Evolutionary conservation across 225 moss, liverwort and hornwort species (phyloP).

Genomic region (Pseudoscleropodium purum): DNA sequence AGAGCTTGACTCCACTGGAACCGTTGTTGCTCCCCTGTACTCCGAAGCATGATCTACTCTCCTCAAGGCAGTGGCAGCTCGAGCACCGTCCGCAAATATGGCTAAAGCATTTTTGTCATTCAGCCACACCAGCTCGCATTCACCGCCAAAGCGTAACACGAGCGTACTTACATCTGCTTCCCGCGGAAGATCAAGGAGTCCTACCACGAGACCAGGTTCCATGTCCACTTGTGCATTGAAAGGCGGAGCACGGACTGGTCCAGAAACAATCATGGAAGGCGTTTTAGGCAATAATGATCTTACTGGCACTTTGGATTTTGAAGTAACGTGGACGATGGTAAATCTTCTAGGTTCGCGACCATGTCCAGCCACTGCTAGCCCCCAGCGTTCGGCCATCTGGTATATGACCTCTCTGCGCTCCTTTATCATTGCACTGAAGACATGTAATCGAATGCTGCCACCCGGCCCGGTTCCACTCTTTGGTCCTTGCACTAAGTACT

Average conservation of each 20-base stretch:
- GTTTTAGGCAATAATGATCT: conserved; percentile 57
- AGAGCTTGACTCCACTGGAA: conserved; percentile 45
- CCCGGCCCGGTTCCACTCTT: conserved; percentile 39
- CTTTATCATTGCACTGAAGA: conserved; percentile 69
- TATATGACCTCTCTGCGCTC: conserved; percentile 76
- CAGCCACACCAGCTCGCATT: conserved; percentile 96
- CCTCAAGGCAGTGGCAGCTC: conserved; percentile 82
- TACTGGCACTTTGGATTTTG: conserved; percentile 76
- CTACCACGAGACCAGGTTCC: conserved; percentile 82
- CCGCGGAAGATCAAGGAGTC: conserved; percentile 80
- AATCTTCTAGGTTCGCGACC: conserved; percentile 89
- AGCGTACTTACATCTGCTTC: conserved; percentile 87
- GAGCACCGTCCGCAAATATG: conserved; percentile 70
- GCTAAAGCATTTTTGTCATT: conserved; percentile 94
- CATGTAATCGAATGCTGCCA: conserved; percentile 58
- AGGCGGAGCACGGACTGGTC: conserved; percentile 48
- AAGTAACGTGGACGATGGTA: conserved; percentile 65
- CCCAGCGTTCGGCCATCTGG: conserved; percentile 90
- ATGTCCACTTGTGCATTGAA: conserved; percentile 83
- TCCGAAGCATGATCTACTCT: conserved; percentile 88
- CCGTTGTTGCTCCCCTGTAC: conserved; percentile 74
- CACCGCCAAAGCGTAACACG: conserved; percentile 89
- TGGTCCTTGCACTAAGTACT: conserved; percentile 72
- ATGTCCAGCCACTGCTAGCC: conserved; percentile 49
- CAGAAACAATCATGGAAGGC: conserved; percentile 22